Conservation (phyloP, 2,329 filamentous ascomycete genomes). For the Hymenoscyphus fructigenus region DNA sequence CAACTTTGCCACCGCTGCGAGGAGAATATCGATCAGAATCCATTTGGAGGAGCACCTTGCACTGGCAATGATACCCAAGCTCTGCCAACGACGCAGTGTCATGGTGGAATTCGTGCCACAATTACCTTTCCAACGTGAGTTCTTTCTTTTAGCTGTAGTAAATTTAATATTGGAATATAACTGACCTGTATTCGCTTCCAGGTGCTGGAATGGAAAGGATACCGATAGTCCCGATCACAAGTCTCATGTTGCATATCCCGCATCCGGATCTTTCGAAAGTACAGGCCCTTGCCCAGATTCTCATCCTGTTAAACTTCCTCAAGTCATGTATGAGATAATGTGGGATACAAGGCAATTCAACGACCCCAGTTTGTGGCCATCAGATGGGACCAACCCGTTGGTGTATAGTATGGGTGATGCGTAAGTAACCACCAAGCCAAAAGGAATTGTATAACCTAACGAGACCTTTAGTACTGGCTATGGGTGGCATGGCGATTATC, state of each 20-base stretch:
- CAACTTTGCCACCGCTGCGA: conserved; percentile 9
- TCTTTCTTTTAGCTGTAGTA: not conserved
- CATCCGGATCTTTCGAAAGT: conserved; percentile 38
- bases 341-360: conserved; percentile 53
- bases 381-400: conserved; percentile 40
- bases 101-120: conserved; percentile 11
- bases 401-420: conserved; percentile 21
- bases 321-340: conserved; percentile 59
- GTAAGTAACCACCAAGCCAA: conserved; percentile 18
- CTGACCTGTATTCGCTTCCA: conserved; percentile 3
- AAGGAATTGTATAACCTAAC: conserved; percentile 28
- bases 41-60: conserved; percentile 12
- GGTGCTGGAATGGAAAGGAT: conserved; percentile 61
- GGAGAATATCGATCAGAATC: conserved; percentile 8
- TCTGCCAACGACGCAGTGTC: conserved; percentile 6
- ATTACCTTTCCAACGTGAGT: conserved; percentile 44
- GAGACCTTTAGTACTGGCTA: conserved; percentile 43
- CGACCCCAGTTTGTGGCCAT: conserved; percentile 44
- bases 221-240: conserved; percentile 55
- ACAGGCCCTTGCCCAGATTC: conserved; percentile 49
- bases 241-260: conserved; percentile 55
- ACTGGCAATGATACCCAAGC: conserved; percentile 12
- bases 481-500: conserved; percentile 56
- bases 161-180: not conserved
- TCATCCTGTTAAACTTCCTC: conserved; percentile 55